Evolutionary conservation across 1,284 basidiomycete species (phyloP).

Genomic region (Retiboletus fuscus): DNA sequence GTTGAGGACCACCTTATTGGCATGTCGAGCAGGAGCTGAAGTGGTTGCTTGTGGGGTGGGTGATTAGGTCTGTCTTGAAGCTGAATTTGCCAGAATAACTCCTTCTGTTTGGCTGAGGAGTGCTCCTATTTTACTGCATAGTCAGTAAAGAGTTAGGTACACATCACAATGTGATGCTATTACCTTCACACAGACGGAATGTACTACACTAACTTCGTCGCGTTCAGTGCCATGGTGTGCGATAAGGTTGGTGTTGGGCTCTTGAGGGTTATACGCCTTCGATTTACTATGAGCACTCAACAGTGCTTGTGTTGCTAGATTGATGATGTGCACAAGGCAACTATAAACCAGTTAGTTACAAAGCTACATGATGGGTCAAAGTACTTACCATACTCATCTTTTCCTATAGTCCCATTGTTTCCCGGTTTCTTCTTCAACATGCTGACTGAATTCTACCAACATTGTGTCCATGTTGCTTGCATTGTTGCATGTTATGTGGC

Average conservation of each 20-base stretch:
- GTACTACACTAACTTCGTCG: slow-evolving; percentile 11
- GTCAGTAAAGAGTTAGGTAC: background rate
- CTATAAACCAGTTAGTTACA: background rate
- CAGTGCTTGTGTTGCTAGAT: slow-evolving; percentile 18
- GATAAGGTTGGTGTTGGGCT: slow-evolving; percentile 2
- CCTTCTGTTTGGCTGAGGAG: slow-evolving; percentile 13
- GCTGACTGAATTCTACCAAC: no score
- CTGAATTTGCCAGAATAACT: slow-evolving; percentile 7
- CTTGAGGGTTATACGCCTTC: slow-evolving; percentile 3
- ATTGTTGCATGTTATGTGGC: no score
- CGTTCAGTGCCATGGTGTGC: background rate
- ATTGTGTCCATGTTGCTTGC: no score
- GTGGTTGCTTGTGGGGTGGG: slow-evolving; percentile 8
- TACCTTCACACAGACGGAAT: slow-evolving; percentile 7
- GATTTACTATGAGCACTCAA: slow-evolving; percentile 8
- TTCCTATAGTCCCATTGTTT: no score
- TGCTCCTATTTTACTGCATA: background rate
- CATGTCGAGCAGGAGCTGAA: slow-evolving; percentile 53
- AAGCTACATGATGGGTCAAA: no score
- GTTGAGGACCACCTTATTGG: slow-evolving; percentile 57
- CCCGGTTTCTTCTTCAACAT: no score
- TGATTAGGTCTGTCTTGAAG: slow-evolving; percentile 2
- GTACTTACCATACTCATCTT: no score
- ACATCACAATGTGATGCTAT: background rate
- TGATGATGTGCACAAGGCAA: slow-evolving; percentile 20